Conservation (phyloP, 1,139 yeast genomes). For the Nadsonia starkeyi-henricii region DNA sequence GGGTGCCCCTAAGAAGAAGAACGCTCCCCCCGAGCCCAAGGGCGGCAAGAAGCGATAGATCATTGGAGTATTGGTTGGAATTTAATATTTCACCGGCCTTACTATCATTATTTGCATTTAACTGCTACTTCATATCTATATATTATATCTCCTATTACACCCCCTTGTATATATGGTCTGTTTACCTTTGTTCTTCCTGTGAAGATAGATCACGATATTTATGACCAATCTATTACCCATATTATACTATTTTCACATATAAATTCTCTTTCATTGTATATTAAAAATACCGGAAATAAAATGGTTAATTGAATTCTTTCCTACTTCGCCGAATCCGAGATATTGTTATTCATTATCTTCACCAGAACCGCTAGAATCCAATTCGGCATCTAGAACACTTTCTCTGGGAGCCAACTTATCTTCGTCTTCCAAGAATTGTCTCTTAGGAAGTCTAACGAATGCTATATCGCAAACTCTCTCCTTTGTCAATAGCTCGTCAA, state of each 20-base stretch:
- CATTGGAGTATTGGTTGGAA: background rate
- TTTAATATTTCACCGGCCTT: too few species aligned
- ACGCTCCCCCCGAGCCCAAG: conserved; percentile 10
- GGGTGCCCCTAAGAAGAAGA: conserved; percentile 79
- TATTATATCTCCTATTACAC: background rate
- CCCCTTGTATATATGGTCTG: background rate
- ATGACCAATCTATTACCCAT: background rate
- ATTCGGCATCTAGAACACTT: conserved; percentile 20
- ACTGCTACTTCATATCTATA: too few species aligned
- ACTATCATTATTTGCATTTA: too few species aligned
- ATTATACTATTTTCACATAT: background rate
- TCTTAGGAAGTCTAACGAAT: conserved; percentile 41
- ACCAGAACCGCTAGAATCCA: conserved; percentile 13
- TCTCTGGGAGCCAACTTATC: conserved; percentile 26
- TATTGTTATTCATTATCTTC: conserved; percentile 9
- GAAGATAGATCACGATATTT: background rate
- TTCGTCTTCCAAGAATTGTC: conserved; percentile 28
- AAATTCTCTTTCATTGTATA: background rate
- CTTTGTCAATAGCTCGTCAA: conserved; percentile 36
- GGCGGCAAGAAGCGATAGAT: background rate
- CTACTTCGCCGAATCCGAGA: too few species aligned
- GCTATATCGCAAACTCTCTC: conserved; percentile 45
- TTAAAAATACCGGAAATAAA: too few species aligned
- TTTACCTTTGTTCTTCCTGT: background rate
- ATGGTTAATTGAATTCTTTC: too few species aligned